Percentiles rank a stretch among this genome's conserved stretches.
These are phyloP conservation scores for Diversispora eburnea DNA, from an alignment of 192 early-diverging fungal species.

Conservation along the genomic window DNA sequence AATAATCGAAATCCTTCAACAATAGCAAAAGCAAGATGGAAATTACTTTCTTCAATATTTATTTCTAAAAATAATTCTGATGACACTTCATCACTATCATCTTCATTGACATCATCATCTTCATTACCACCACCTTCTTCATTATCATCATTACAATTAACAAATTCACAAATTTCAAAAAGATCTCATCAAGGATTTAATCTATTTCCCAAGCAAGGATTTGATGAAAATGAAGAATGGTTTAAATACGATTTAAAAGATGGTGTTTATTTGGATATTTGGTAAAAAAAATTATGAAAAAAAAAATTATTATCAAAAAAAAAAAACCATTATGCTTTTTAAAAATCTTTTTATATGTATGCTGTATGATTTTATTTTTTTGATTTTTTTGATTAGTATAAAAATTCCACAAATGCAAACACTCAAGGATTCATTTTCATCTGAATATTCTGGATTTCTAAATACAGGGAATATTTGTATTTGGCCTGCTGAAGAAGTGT, in stretches of 20 bases:
- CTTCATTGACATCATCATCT: neutral
- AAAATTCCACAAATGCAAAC: neutral
- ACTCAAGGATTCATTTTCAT: neutral
- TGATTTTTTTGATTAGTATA: neutral
- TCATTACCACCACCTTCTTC: neutral
- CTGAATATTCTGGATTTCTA: conserved; percentile 11
- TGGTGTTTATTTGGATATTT: neutral
- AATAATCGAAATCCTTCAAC: too few species aligned
- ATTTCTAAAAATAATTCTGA: neutral
- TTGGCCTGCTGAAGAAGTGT: conserved; percentile 13
- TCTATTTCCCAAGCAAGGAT: neutral
- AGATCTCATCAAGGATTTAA: conserved; percentile 4
- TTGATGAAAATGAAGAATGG: neutral
- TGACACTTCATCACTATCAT: neutral
- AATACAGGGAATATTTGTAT: conserved; percentile 9
- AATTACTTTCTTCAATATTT: neutral
- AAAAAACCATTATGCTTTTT: neutral
- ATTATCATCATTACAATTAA: neutral
- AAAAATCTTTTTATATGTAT: neutral
- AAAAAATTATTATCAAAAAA: neutral
- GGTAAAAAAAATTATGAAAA: neutral
- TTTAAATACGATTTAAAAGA: neutral
- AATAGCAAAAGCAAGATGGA: neutral
- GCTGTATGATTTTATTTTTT: neutral
- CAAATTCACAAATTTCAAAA: neutral